Conservation (phyloP, 768 basidiomycete genomes). For the Strobilomyces dryophilus region DNA sequence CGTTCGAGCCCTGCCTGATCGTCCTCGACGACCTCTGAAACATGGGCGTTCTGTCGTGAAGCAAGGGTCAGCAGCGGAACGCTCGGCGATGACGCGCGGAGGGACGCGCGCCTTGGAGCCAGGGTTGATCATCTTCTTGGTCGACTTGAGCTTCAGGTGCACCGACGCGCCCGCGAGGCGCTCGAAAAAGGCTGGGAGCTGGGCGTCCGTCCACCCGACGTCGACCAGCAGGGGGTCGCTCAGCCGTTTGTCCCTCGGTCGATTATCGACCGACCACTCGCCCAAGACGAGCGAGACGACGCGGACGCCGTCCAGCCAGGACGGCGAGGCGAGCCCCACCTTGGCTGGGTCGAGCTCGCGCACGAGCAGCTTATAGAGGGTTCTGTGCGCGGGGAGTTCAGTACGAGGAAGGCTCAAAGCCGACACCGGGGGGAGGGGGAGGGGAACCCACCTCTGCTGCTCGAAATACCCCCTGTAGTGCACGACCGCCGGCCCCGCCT, state of each 20-base stretch:
- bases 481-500: slow-evolving; percentile 13
- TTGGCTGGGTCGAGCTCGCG: slow-evolving; percentile 23
- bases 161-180: slow-evolving; percentile 9
- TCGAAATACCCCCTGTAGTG: slow-evolving; percentile 42
- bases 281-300: slow-evolving; percentile 37
- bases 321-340: slow-evolving; percentile 27
- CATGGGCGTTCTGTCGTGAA: slow-evolving; percentile 9
- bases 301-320: slow-evolving; percentile 31
- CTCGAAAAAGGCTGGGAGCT: slow-evolving; percentile 24
- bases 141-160: slow-evolving; percentile 17
- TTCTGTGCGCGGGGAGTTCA: slow-evolving; percentile 14
- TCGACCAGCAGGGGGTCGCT: slow-evolving; percentile 33
- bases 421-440: no score
- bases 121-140: slow-evolving; percentile 9
- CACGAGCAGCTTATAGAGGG: slow-evolving; percentile 31
- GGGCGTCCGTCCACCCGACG: slow-evolving; percentile 41
- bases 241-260: slow-evolving; percentile 27
- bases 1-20: slow-evolving; percentile 9
- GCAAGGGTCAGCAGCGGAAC: neutral
- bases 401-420: no score
- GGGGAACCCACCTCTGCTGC: slow-evolving; percentile 34
- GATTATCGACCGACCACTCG: slow-evolving; percentile 33
- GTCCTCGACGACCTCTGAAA: slow-evolving; percentile 17
- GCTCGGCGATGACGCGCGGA: neutral
- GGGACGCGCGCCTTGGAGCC: slow-evolving; percentile 13